These are phyloP conservation scores for Leccinum colubrinum DNA, from an alignment of 1,284 basidiomycete genomes.

Conservation along the genomic window DNA sequence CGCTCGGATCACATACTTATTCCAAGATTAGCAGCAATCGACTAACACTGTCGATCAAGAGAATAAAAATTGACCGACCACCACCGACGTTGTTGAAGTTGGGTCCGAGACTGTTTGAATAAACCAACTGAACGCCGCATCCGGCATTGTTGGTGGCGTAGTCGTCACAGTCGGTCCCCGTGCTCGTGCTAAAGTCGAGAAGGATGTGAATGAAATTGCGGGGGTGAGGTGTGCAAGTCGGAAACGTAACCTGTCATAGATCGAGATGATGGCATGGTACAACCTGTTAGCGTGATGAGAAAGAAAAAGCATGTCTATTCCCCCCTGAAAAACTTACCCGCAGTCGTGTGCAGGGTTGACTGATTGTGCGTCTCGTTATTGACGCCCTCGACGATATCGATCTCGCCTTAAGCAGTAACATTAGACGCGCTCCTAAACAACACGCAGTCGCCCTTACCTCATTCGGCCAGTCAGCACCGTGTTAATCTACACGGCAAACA, in stretches of 20 bases:
- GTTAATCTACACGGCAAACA: background rate
- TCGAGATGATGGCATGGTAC: constrained; percentile 55
- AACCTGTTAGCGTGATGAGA: constrained; percentile 37
- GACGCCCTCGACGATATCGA: constrained; percentile 71
- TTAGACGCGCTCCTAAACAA: background rate
- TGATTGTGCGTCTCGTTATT: constrained; percentile 56
- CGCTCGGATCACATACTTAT: constrained; percentile 27
- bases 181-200: constrained; percentile 31
- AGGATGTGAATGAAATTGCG: background rate
- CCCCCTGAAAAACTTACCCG: constrained; percentile 13
- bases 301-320: background rate
- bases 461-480: constrained; percentile 18
- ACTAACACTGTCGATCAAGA: background rate
- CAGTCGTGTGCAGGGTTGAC: constrained; percentile 61
- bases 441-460: background rate
- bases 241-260: constrained; percentile 46
- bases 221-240: background rate
- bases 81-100: constrained; percentile 62
- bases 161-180: constrained; percentile 54
- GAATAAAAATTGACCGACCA: constrained; percentile 42
- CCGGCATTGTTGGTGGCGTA: constrained; percentile 55
- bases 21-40: background rate
- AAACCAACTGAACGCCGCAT: constrained; percentile 54
- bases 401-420: constrained; percentile 39
- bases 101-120: constrained; percentile 53